Conservation (phyloP, 306 rosid species). For the Acmispon strigosus region DNA sequence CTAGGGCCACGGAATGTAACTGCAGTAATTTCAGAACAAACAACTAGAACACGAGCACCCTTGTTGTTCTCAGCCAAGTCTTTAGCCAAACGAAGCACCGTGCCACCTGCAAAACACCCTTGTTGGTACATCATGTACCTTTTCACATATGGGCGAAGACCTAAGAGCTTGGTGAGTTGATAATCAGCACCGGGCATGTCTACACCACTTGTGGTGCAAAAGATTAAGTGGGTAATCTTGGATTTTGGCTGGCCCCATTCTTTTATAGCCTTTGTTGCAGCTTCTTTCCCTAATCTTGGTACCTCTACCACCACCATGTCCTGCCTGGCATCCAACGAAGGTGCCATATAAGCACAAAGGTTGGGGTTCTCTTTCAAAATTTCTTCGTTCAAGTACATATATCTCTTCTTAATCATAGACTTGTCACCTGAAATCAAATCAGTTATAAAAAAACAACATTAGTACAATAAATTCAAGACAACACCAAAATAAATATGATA, state of each 20-base stretch:
- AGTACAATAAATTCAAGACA: not conserved
- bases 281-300: conserved; percentile 64
- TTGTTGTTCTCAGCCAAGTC: conserved; percentile 36
- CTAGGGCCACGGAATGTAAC: conserved; percentile 26
- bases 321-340: conserved; percentile 64
- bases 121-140: conserved; percentile 74
- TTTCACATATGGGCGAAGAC: conserved; percentile 56
- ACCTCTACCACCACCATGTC: conserved; percentile 65
- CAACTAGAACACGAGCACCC: conserved; percentile 27
- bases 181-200: conserved; percentile 79
- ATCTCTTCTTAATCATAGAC: conserved; percentile 29
- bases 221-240: conserved; percentile 61
- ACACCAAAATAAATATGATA: not conserved
- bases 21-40: conserved; percentile 25
- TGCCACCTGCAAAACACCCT: conserved; percentile 32
- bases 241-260: conserved; percentile 55
- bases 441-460: not conserved
- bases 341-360: conserved; percentile 52
- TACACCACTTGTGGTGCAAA: conserved; percentile 70
- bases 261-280: conserved; percentile 47
- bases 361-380: conserved; percentile 20
- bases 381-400: conserved; percentile 9
- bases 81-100: conserved; percentile 29
- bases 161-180: conserved; percentile 64
- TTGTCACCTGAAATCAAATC: conserved; percentile 33